phyloP scores from a whole-genome alignment of 257 asterid species.

The Plantago ovata region DNA sequence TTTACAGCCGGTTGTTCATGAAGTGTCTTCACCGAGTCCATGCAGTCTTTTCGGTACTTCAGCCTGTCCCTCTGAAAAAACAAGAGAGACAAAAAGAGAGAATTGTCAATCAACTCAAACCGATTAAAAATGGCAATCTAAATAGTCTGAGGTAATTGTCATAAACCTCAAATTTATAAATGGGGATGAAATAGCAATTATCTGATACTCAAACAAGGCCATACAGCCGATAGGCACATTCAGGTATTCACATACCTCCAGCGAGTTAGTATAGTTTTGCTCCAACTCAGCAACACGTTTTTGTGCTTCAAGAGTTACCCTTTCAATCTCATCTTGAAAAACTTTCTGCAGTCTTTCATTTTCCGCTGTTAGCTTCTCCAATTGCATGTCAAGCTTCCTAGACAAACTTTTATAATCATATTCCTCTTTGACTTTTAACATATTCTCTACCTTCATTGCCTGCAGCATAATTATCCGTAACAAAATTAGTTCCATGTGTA shows the following conservation, averaged over 20 bases:
- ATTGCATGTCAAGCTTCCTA: slow-evolving; percentile 71
- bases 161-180: neutral
- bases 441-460: slow-evolving; percentile 96
- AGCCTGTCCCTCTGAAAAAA: slow-evolving; percentile 63
- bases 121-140: neutral
- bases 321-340: slow-evolving; percentile 62
- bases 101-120: neutral
- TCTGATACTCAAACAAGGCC: neutral
- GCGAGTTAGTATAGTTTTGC: slow-evolving; percentile 47
- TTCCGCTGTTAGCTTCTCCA: slow-evolving; percentile 74
- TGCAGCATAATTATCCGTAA: slow-evolving; percentile 21
- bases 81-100: slow-evolving; percentile 6
- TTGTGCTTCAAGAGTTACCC: slow-evolving; percentile 63
- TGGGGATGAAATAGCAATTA: neutral
- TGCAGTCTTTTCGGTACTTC: slow-evolving; percentile 45
- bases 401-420: slow-evolving; percentile 84
- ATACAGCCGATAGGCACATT: neutral
- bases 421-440: slow-evolving; percentile 80
- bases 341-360: slow-evolving; percentile 76
- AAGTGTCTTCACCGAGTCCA: slow-evolving; percentile 48
- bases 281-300: slow-evolving; percentile 59
- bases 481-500: slow-evolving; percentile 5
- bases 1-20: slow-evolving; percentile 49
- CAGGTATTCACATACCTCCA: slow-evolving; percentile 48
- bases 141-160: neutral